These are phyloP conservation scores for Didymella segeticola DNA, from an alignment of 2,329 filamentous ascomycete species.

Conservation along the genomic window DNA sequence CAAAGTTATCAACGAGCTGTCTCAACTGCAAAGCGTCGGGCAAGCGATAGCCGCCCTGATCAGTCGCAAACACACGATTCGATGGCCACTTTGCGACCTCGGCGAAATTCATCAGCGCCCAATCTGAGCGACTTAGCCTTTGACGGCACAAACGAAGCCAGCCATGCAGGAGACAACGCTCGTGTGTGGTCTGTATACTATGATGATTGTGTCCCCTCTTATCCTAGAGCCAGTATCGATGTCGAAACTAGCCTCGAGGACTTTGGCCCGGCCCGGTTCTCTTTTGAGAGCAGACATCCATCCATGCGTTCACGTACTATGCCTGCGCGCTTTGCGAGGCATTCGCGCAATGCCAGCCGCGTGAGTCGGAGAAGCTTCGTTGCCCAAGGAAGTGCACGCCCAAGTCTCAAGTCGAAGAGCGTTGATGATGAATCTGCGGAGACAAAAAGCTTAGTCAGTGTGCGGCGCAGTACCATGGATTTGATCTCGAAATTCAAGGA, in stretches of 20 bases:
- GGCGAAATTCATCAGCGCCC: slow-evolving; percentile 31
- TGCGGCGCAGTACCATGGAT: slow-evolving; percentile 52
- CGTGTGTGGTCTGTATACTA: slow-evolving; percentile 47
- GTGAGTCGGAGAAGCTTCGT: slow-evolving; percentile 29
- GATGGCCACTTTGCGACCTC: slow-evolving; percentile 34
- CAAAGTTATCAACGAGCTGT: neutral
- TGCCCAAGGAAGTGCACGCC: slow-evolving; percentile 24
- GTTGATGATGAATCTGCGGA: slow-evolving; percentile 26
- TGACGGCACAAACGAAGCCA: slow-evolving; percentile 21
- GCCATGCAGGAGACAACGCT: slow-evolving; percentile 29
- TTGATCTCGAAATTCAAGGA: slow-evolving; percentile 47
- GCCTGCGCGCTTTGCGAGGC: slow-evolving; percentile 17
- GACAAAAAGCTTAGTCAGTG: slow-evolving; percentile 41
- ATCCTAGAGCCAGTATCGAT: slow-evolving; percentile 34
- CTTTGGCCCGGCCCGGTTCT: slow-evolving; percentile 25
- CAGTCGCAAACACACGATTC: slow-evolving; percentile 29
- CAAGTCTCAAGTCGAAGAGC: slow-evolving; percentile 21
- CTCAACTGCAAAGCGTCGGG: neutral
- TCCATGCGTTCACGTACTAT: slow-evolving; percentile 25
- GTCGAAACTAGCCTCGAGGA: slow-evolving; percentile 20
- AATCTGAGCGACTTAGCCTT: slow-evolving; percentile 20
- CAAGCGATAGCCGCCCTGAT: slow-evolving; percentile 16
- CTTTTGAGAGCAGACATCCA: slow-evolving; percentile 25
- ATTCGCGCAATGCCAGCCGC: slow-evolving; percentile 32
- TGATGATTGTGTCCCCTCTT: slow-evolving; percentile 40